Base-by-base conservation (phyloP, 495 filamentous ascomycete species). In the Neurospora terricola region DNA sequence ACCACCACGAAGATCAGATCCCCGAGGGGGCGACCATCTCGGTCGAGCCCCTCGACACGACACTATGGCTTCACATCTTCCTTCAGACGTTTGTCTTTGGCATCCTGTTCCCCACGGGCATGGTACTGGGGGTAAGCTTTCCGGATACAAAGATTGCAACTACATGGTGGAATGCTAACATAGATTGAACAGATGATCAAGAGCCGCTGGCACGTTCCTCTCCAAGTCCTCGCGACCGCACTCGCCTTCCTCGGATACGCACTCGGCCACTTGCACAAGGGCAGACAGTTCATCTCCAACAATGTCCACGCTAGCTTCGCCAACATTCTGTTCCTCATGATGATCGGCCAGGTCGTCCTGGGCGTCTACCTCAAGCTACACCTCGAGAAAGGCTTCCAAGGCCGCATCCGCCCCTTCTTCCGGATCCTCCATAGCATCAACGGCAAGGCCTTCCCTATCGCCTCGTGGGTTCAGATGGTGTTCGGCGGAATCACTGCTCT, bases 401-500 rank as follows among this genome's bases (percentile, higher is more conserved):
- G 88, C 5, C 87, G 88, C 70, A 91, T 97, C 70, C 90, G 96
- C 66, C 87, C 87, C 73, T 85, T 88, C 73, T 83, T 93, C 30
- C 91, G 96, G 5, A 78, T 90, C 42, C 84, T 87, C 21, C 96
- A 99, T 78, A 92, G 92, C 10, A 81, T 97, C 59, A 78, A 95
- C 70, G 96, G 96, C 42, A 98, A 97, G 81, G 81, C 87, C 0
- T 91, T 98, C 87, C 96, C 96, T 0, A 82, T 99, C 2, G 87
- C 92, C 5, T 88, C 91, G 43, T 99, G 96, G 96, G 88, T 91
- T 10, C 96, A 99, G 83, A 98, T 99, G 92, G 79, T 99, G 8
- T 97, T 99, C 81, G 96, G 96, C 38, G 96, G 96, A 10, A 97
- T 99, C 77, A 93, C 94, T 1, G 87, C 93, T 54, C 83, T 97